Base-by-base conservation (phyloP, 306 rosid species). In the Cicer judaicum region DNA sequence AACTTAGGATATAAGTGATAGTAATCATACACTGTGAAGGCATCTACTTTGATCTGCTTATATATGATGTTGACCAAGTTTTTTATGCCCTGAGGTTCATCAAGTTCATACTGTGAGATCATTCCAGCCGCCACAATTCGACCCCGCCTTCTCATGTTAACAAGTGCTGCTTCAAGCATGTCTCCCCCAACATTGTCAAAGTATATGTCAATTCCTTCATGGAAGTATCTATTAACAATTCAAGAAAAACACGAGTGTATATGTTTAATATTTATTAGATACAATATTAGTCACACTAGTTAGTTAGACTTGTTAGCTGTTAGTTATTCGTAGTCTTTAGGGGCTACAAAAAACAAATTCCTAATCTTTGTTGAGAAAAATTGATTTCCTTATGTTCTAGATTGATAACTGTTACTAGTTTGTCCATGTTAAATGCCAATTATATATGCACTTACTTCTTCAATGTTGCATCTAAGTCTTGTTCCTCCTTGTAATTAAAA, bases 181-280 rank as follows among this genome's bases (percentile, higher is more conserved):
- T 87, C 82, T 5, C 89, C 91, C 10, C 93, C 93, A 43, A 90
- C 91, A 59, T 85, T 90, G 43, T 88, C 91, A 74, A 90, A 90
- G 80, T 90, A 90, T 2, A 90, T 86, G 85, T 88, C 88, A 34
- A 88, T 88, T 56, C 90, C 91, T 73, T 85, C 80, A 7, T 84
- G 87, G 34, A 90, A 88, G 68, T 74, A 85, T 81, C 91, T 85
- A 43, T 21, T 39, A 70, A 40, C 52, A 38, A 52, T 61, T 52
- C 5, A 50, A 59, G 5, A 24, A 62, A 14, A 71, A 8, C 19
- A 52, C 2, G 46, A 59, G 11, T 55, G 21, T 53, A 1, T 29
- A 75, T 52, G n/a, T 75, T 64, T 41, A 65, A 66, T 66, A 54
- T 43, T 24, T 24, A 24, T 24, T 24, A 2, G 29, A 24, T 2